Percentiles rank a stretch among this genome's conserved stretches.
These are phyloP conservation scores for Salvia splendens DNA, from an alignment of 257 asterid genomes.

Conservation along the genomic window DNA sequence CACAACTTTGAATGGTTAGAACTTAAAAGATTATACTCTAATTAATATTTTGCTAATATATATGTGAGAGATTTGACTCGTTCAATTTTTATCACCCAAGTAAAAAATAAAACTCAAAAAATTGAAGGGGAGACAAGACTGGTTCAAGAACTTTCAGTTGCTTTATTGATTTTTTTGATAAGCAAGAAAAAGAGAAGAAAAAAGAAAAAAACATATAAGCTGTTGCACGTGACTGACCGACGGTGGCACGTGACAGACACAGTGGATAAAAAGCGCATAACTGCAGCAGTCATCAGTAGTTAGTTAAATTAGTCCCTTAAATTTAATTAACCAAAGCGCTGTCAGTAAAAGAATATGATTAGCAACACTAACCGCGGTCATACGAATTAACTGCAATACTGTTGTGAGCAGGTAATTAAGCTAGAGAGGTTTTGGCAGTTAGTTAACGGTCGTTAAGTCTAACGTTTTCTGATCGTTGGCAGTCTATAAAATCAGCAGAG, in stretches of 20 bases:
- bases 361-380: conserved; percentile 35
- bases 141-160: background rate
- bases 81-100: no score
- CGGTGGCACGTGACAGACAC: conserved; percentile 58
- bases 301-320: conserved; percentile 40
- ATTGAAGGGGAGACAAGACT: background rate
- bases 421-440: conserved; percentile 38
- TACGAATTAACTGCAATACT: conserved; percentile 14
- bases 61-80: no score
- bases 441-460: conserved; percentile 55
- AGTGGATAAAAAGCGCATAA: conserved; percentile 42
- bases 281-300: conserved; percentile 48
- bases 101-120: no score
- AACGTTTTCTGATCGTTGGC: conserved; percentile 41
- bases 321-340: background rate
- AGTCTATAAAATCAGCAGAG: conserved; percentile 59
- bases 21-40: no score
- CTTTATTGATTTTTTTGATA: background rate
- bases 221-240: conserved; percentile 53
- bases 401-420: conserved; percentile 27
- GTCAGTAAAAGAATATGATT: conserved; percentile 10
- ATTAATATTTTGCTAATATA: no score
- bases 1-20: no score
- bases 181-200: background rate
- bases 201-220: conserved; percentile 6